Conservation (phyloP, 75 land plant species). For the Pinus albicaulis region DNA sequence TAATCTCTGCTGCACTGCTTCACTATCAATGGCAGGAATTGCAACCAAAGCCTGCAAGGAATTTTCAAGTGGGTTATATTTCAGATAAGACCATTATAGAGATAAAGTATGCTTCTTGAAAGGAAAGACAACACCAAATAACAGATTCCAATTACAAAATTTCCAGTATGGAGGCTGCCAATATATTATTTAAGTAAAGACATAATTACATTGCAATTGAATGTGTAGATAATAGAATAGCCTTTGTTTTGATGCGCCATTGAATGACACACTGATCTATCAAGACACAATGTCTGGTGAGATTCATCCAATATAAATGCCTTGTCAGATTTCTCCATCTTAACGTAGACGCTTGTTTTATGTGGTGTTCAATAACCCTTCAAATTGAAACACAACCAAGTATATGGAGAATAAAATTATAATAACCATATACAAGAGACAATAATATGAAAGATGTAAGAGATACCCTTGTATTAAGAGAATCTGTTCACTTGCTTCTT, state of each 20-base stretch:
- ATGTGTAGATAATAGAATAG: not conserved
- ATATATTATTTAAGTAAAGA: not conserved
- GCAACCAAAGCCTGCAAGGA: conserved; percentile 82
- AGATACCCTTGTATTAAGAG: too few species aligned
- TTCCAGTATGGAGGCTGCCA: not conserved
- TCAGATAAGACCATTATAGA: conserved; percentile 3
- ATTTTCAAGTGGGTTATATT: not conserved
- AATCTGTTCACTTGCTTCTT: too few species aligned
- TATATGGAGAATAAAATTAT: too few species aligned
- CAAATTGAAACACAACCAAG: too few species aligned
- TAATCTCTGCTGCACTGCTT: conserved; percentile 71
- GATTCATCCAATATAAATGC: not conserved
- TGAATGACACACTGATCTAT: not conserved
- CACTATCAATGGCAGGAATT: conserved; percentile 65
- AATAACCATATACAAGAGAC: too few species aligned
- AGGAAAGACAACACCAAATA: not conserved
- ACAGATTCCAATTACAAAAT: not conserved
- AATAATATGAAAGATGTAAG: too few species aligned
- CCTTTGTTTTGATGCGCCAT: not conserved
- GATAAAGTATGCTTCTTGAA: not conserved
- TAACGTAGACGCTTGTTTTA: not conserved
- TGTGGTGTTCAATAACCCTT: too few species aligned
- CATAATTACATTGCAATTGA: not conserved
- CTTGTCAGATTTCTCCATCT: too few species aligned
- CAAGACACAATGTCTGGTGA: not conserved